Evolutionary conservation across 805 yeast genomes (phyloP), one percentile per base, ranked within the genome.

Genomic region (Candida lessepsii): DNA sequence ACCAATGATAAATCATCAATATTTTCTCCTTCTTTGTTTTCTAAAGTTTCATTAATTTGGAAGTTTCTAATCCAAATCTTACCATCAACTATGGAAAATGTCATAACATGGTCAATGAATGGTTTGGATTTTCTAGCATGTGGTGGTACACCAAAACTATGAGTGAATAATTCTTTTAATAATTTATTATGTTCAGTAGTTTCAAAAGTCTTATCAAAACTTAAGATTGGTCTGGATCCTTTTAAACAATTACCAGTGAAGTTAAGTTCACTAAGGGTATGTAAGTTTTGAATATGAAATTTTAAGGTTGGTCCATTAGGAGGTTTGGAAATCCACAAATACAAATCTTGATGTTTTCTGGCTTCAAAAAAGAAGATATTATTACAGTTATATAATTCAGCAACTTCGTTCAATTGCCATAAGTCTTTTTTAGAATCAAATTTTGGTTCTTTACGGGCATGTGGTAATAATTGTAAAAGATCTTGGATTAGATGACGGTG

Each of bases 241-340:
- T 84, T 87, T 49, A 93, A 71, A 58, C 96, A 88, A 68, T 93
- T 93, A 37, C 99, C 99, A 9, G 96, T 89, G 69, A 93, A 93
- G 61, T 93, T 90, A 48, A 93, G 73, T 65, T 93, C 99, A 57
- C 90, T 96, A 73, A 89, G 79, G 24, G 98, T 93, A 64, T 93
- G 98, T 67, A 93, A 73, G 65, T 93, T 93, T 67, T 91, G 96
- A 44, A 93, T 76, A 60, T 84, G 93, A 63, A 93, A 91, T 65
- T 93, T 93, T 55, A 86, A 70, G 17, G 97, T 91, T 44, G 99
- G 99, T 1, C 99, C 99, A 61, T 93, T 91, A 30, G 99, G 99
- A 20, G 98, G 93, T 65, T 93, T 91, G 24, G 96, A 79, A 48
- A 93, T 63, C 96, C 97, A 93, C 63, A 93, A 64, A 63, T 93